Percentiles rank a stretch among this genome's conserved stretches.
Conservation (phyloP, 2,329 filamentous ascomycete species). For the Phialophora expanda region DNA sequence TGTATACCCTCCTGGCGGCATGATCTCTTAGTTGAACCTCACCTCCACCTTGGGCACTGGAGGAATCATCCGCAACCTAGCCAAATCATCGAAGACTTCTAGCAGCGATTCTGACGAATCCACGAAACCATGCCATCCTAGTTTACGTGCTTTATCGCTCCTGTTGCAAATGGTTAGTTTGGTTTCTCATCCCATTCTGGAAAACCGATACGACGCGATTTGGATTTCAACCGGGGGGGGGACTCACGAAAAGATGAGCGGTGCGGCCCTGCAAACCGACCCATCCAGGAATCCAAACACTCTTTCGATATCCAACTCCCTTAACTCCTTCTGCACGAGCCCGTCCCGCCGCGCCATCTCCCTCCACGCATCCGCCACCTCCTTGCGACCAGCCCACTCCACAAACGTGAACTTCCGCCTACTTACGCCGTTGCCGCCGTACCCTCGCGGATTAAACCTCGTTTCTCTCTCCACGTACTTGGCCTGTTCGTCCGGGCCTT, state of each 20-base stretch:
- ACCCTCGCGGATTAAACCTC: conserved; percentile 46
- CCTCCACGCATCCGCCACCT: conserved; percentile 54
- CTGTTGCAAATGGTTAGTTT: conserved; percentile 26
- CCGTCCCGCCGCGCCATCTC: conserved; percentile 51
- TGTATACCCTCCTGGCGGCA: not conserved
- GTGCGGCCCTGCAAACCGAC: conserved; percentile 43
- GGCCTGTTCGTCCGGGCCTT: conserved; percentile 39
- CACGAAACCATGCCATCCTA: conserved; percentile 46
- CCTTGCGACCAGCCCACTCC: conserved; percentile 53
- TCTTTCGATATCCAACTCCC: conserved; percentile 48
- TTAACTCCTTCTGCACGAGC: conserved; percentile 50
- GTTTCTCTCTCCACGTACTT: conserved; percentile 38
- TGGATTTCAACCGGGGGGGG: too few species aligned
- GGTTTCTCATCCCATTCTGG: not conserved
- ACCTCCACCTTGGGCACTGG: conserved; percentile 35
- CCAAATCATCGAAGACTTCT: conserved; percentile 35
- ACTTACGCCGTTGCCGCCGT: conserved; percentile 50
- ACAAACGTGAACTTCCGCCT: conserved; percentile 51
- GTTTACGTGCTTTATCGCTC: conserved; percentile 43
- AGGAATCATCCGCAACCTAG: conserved; percentile 37
- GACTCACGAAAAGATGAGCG: conserved; percentile 44
- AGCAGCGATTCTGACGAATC: conserved; percentile 43
- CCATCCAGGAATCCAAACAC: conserved; percentile 56
- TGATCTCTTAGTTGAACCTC: conserved; percentile 29
- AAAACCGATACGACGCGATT: not conserved